Evolutionary conservation across 2,329 filamentous ascomycete species (phyloP), one percentile per base, ranked within the genome.

Genomic region (Colletotrichum tropicale): DNA sequence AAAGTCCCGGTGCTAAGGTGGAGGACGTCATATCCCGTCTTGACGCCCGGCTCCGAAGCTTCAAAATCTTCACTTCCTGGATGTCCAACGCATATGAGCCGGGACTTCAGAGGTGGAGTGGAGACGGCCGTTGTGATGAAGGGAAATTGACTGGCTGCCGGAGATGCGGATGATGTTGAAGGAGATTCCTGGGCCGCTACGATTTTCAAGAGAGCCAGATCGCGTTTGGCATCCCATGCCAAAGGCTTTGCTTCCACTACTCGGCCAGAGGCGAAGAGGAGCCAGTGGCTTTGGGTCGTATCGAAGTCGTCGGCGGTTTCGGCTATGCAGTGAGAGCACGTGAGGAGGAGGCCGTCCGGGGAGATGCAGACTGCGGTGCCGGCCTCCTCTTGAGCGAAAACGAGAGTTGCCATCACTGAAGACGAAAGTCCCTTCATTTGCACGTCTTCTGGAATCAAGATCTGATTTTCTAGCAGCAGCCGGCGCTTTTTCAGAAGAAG

Each of bases 291-390:
- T 15, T 80, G 80, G 0, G 77, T 66, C 0, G 28, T 58, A 66
- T 84, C 79, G 4, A 85, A 81, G 10, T 87, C 84, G 2, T 81
- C 79, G 6, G 77, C 76, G 0, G 80, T 81, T 64, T 89, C 88
- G 3, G 86, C 87, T 21, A 90, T 81, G 77, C 89, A 90, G 75
- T 90, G 89, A 0, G 89, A 83, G 79, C 88, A 90, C 3, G 88
- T 89, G 24, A 90, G 80, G 6, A 89, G 77, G 55, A 89, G 81
- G 6, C 89, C 88, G 5, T 79, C 71, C 0, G 83, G 77, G 0
- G 85, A 84, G 38, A 90, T 86, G 76, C 88, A 90, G 3, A 90
- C 84, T 0, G 88, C 89, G 2, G 88, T 90, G 7, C 88, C 88
- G 7, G 88, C 88, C 76, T 88, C 85, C 30, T 87, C 80, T 75